Percentiles rank a stretch among this genome's conserved stretches.
phyloP scores from a whole-genome alignment of 768 basidiomycete species.

The Agrocybe praecox region DNA sequence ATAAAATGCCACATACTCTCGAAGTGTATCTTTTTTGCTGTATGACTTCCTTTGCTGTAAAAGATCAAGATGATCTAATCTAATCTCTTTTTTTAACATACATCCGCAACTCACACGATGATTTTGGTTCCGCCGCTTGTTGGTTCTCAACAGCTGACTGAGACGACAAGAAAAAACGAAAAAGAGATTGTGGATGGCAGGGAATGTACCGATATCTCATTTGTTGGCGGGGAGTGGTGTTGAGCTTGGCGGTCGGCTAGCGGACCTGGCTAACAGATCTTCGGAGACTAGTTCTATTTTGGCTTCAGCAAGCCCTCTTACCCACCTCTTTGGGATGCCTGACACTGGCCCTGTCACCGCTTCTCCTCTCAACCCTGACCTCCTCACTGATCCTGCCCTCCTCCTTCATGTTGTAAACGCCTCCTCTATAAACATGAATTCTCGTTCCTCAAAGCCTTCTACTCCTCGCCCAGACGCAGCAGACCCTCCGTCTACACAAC shows the following conservation, averaged over 20 bases:
- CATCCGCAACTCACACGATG: constrained; percentile 20
- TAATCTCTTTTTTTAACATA: constrained; percentile 17
- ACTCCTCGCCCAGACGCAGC: constrained; percentile 42
- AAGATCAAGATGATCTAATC: too few species aligned
- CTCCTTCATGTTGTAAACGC: constrained; percentile 21
- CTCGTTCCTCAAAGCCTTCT: constrained; percentile 32
- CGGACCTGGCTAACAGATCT: constrained; percentile 15
- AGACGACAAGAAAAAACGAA: constrained; percentile 2
- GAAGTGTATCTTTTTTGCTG: too few species aligned
- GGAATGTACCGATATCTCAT: constrained; percentile 10
- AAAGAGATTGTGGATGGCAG: constrained; percentile 15
- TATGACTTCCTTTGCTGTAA: too few species aligned
- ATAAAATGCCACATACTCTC: too few species aligned
- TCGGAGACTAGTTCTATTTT: constrained; percentile 36
- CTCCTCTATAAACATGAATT: constrained; percentile 20
- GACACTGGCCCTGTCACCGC: constrained; percentile 20
- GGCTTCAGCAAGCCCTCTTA: constrained; percentile 27
- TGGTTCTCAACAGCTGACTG: constrained; percentile 3
- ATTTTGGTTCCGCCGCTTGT: constrained; percentile 18
- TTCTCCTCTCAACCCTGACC: constrained; percentile 17
- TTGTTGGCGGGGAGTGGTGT: constrained; percentile 4
- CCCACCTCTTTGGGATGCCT: constrained; percentile 23
- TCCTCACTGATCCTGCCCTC: constrained; percentile 22
- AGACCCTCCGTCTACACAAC: constrained; percentile 25
- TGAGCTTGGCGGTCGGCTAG: constrained; percentile 21